phyloP scores from a whole-genome alignment of 495 filamentous ascomycete genomes.

The Hypoxylon lenormandii region DNA sequence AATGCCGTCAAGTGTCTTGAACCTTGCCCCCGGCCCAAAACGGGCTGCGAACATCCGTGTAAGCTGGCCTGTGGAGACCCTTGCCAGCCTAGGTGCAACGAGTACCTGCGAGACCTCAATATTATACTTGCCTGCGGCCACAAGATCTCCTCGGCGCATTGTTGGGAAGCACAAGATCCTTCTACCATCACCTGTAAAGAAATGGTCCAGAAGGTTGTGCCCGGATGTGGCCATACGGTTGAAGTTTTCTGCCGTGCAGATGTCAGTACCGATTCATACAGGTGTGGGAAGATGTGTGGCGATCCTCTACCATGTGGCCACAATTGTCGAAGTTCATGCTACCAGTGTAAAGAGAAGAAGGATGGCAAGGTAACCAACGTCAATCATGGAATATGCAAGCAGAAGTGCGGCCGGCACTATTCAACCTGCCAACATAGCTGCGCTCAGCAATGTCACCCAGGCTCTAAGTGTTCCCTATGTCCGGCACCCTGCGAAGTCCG shows the following conservation, averaged over 20 bases:
- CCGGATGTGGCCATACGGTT: constrained; percentile 67
- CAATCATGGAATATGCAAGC: constrained; percentile 65
- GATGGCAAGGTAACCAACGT: constrained; percentile 47
- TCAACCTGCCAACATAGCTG: constrained; percentile 72
- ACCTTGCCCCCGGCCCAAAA: constrained; percentile 67
- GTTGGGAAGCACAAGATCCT: constrained; percentile 59
- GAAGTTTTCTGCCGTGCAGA: constrained; percentile 64
- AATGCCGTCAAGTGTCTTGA: constrained; percentile 71
- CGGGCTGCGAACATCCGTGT: constrained; percentile 72
- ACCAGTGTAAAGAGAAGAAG: constrained; percentile 58
- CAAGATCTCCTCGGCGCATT: constrained; percentile 58
- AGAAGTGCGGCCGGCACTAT: constrained; percentile 67
- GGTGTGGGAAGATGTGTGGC: constrained; percentile 64
- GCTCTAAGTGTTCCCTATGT: constrained; percentile 67
- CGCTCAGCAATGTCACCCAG: constrained; percentile 65
- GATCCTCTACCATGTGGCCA: constrained; percentile 69
- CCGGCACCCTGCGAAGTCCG: constrained; percentile 67
- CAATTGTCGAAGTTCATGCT: constrained; percentile 66
- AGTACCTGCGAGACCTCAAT: constrained; percentile 51
- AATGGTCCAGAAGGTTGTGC: constrained; percentile 58
- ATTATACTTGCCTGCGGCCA: constrained; percentile 72
- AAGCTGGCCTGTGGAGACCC: constrained; percentile 69
- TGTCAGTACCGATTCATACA: constrained; percentile 52
- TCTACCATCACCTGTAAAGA: constrained; percentile 50
- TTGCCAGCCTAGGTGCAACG: constrained; percentile 51